Evolutionary conservation across 345 rosid genomes (phyloP).

Genomic region (Hibiscus trionum): DNA sequence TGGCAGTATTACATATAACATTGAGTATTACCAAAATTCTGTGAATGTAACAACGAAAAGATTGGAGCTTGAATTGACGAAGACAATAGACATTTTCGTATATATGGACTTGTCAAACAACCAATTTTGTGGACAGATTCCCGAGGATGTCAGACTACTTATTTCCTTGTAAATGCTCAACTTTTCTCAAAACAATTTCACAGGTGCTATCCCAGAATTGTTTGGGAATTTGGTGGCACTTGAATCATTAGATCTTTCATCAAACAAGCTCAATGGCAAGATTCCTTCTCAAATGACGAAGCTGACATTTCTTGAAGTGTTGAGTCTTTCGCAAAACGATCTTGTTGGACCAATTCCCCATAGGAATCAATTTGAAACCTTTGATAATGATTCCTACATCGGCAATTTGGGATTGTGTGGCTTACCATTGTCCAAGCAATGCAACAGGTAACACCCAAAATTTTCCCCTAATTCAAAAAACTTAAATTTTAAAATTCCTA

Average conservation of each 20-base stretch:
- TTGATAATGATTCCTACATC: neutral
- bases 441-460: no score
- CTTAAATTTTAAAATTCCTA: no score
- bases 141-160: neutral
- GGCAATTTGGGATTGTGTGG: neutral
- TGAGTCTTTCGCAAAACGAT: neutral
- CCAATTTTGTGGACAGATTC: neutral
- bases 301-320: conserved; percentile 6
- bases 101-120: neutral
- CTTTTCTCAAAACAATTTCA: neutral
- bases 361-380: neutral
- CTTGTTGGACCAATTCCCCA: neutral
- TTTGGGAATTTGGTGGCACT: neutral
- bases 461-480: no score
- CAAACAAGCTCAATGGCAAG: neutral
- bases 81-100: neutral
- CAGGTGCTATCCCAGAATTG: neutral
- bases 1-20: no score
- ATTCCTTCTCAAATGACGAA: neutral
- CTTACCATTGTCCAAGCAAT: neutral
- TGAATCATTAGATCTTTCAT: neutral
- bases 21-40: neutral
- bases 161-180: neutral
- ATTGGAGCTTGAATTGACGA: neutral
- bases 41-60: neutral